Percentiles rank a stretch among this genome's conserved stretches.
Conservation (phyloP, 1,284 basidiomycete species). For the Puccinia horiana region DNA sequence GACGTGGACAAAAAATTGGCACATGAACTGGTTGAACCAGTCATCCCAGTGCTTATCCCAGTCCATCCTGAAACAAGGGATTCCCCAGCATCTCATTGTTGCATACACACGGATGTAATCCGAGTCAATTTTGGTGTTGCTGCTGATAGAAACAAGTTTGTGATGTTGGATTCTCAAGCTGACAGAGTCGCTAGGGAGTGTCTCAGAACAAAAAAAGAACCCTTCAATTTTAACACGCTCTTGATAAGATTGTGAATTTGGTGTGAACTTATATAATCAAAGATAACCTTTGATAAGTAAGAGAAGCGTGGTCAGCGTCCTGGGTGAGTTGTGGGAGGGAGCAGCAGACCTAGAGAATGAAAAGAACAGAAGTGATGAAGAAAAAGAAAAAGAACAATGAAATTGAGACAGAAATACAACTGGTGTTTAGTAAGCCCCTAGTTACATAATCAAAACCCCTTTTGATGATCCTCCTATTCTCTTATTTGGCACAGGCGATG, state of each 20-base stretch:
- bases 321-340: no score
- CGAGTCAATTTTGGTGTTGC: constrained; percentile 26
- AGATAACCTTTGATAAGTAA: no score
- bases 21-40: constrained; percentile 35
- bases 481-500: constrained; percentile 23
- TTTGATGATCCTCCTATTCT: no score
- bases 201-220: neutral
- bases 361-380: no score
- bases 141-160: neutral
- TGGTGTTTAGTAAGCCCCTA: no score
- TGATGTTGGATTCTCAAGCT: neutral
- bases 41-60: constrained; percentile 35
- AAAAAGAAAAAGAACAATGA: no score
- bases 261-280: constrained; percentile 16
- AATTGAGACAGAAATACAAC: no score
- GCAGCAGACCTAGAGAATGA: no score
- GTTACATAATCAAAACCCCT: no score
- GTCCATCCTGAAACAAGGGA: constrained; percentile 35
- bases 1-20: constrained; percentile 39
- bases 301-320: no score
- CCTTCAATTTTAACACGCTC: constrained; percentile 18
- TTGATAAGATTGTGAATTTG: neutral
- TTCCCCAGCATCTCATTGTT: constrained; percentile 42
- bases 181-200: neutral
- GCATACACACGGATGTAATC: constrained; percentile 27